phyloP scores from a whole-genome alignment of 306 rosid genomes.

The Inga laurina region DNA sequence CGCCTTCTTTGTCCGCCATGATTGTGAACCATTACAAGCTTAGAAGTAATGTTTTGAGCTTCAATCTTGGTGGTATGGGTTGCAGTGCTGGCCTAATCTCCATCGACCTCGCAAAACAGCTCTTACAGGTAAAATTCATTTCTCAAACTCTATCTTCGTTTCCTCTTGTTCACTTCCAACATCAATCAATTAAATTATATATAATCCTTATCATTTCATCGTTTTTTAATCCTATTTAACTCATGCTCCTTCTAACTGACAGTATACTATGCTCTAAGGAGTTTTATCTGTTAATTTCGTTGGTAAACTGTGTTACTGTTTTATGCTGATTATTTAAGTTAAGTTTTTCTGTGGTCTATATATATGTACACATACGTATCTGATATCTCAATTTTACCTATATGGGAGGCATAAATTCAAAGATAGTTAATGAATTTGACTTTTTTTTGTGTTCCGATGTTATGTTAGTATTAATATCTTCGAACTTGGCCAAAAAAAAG shows the following conservation, averaged over 20 bases:
- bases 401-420: not conserved
- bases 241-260: not conserved
- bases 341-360: not conserved
- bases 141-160: not conserved
- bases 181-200: no score
- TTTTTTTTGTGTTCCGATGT: not conserved
- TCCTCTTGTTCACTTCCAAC: no score
- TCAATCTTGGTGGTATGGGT: slow-evolving; percentile 98
- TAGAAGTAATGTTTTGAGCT: slow-evolving; percentile 70
- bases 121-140: slow-evolving; percentile 60
- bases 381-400: not conserved
- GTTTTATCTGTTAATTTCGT: no score
- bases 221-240: no score
- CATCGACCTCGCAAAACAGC: slow-evolving; percentile 87
- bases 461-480: not conserved
- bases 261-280: no score
- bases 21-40: slow-evolving; percentile 82
- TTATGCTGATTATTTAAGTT: not conserved
- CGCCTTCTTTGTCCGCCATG: slow-evolving; percentile 87
- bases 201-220: not conserved
- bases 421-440: not conserved
- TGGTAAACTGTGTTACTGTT: not conserved
- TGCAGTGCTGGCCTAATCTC: slow-evolving; percentile 95
- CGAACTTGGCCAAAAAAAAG: not conserved
- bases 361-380: no score